phyloP scores from a whole-genome alignment of 1,139 yeast species.

The Kurtzmaniella quercitrusa region DNA sequence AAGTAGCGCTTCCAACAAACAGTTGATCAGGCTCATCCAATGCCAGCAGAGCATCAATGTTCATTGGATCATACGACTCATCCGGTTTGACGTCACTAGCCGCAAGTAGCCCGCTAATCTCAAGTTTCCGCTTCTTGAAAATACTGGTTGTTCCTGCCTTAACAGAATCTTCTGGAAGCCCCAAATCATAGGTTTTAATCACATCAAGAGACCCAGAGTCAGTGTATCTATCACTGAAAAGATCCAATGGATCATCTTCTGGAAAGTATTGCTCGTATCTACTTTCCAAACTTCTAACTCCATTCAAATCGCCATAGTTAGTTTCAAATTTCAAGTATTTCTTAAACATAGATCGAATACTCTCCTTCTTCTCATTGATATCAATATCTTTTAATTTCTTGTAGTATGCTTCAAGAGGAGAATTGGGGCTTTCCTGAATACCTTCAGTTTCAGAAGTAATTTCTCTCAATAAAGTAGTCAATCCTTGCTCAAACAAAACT shows the following conservation, averaged over 20 bases:
- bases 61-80: slow-evolving; percentile 6
- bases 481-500: slow-evolving; percentile 66
- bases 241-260: slow-evolving; percentile 42
- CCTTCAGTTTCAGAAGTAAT: slow-evolving; percentile 21
- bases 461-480: slow-evolving; percentile 35
- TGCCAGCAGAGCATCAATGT: slow-evolving; percentile 9
- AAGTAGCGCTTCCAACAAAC: slow-evolving; percentile 51
- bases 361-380: slow-evolving; percentile 20
- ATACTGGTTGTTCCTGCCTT: slow-evolving; percentile 4
- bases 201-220: slow-evolving; percentile 35
- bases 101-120: slow-evolving; percentile 7
- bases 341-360: slow-evolving; percentile 22
- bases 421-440: slow-evolving; percentile 16
- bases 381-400: slow-evolving; percentile 15
- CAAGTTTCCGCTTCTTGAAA: slow-evolving; percentile 7
- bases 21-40: slow-evolving; percentile 11
- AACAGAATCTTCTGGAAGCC: slow-evolving; percentile 17
- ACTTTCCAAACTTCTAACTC: slow-evolving; percentile 61
- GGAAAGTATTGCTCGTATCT: slow-evolving; percentile 68
- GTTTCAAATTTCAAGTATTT: slow-evolving; percentile 18
- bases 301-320: slow-evolving; percentile 61
- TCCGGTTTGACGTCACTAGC: not conserved
- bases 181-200: slow-evolving; percentile 41
- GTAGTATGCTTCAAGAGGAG: slow-evolving; percentile 21
- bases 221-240: slow-evolving; percentile 44